Evolutionary conservation across 2,329 filamentous ascomycete species (phyloP).

Genomic region (Sclerotinia nivalis): DNA sequence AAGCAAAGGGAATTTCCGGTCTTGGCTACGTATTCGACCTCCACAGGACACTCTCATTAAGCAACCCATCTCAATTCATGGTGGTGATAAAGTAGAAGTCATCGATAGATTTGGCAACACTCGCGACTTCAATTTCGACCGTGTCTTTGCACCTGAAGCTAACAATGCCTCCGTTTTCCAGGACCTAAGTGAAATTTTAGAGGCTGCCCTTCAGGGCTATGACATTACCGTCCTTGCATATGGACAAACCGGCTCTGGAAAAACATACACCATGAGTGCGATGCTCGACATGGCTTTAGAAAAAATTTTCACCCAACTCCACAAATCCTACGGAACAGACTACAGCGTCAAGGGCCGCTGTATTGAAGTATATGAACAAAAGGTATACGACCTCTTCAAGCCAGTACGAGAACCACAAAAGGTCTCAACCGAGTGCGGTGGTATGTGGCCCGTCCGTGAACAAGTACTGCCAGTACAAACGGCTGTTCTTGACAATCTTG

Average conservation of each 20-base stretch:
- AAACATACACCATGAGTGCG: constrained; percentile 94
- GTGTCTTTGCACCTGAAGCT: constrained; percentile 78
- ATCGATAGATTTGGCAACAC: constrained; percentile 55
- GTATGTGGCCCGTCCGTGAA: constrained; percentile 86
- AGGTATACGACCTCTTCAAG: constrained; percentile 80
- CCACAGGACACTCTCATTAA: background rate
- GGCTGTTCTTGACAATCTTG: constrained; percentile 73
- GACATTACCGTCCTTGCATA: constrained; percentile 99
- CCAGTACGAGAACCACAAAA: constrained; percentile 56
- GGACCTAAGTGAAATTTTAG: constrained; percentile 94
- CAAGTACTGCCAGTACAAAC: constrained; percentile 77
- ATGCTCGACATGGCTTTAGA: constrained; percentile 93
- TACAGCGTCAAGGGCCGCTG: constrained; percentile 95
- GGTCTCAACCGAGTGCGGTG: constrained; percentile 76
- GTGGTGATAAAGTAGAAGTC: background rate
- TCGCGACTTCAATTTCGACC: constrained; percentile 86
- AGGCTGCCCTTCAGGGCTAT: constrained; percentile 94
- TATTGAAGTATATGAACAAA: constrained; percentile 97
- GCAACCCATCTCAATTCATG: background rate
- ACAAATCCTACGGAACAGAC: constrained; percentile 81
- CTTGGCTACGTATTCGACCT: constrained; percentile 1
- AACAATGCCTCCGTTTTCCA: constrained; percentile 87
- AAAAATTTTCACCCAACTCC: constrained; percentile 85
- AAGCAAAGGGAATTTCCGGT: constrained; percentile 6
- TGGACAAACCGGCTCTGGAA: constrained; percentile 94